Evolutionary conservation across 208 protist species (phyloP).

Genomic region (Leishmania guyanensis): DNA sequence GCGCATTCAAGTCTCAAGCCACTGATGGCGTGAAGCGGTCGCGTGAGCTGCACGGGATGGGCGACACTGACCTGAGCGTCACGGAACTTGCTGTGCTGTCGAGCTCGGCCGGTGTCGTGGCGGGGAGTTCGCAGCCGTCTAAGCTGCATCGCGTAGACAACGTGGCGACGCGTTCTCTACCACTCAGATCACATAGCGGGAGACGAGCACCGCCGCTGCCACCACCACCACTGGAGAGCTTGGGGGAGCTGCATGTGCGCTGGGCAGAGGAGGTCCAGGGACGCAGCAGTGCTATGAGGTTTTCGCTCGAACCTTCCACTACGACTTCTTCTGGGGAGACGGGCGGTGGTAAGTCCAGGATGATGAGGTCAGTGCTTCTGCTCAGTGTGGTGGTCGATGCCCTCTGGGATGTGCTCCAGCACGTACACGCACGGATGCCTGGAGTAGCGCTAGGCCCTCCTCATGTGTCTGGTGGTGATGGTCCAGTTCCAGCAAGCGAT

Average conservation of each 20-base stretch:
- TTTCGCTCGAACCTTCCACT: conserved; percentile 3
- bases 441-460: neutral
- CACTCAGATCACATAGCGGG: neutral
- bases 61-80: neutral
- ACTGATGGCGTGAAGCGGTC: conserved; percentile 1
- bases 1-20: neutral
- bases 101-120: neutral
- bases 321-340: neutral
- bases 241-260: conserved; percentile 12
- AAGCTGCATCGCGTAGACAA: neutral
- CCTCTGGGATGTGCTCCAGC: conserved; percentile 15
- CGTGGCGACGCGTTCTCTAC: neutral
- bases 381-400: conserved; percentile 8
- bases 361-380: neutral
- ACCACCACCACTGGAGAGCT: conserved; percentile 3
- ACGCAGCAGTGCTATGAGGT: neutral
- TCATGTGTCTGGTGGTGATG: neutral
- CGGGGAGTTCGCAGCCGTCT: neutral
- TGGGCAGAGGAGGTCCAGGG: conserved; percentile 4
- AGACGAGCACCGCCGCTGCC: neutral
- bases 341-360: neutral
- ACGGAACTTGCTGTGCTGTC: neutral
- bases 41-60: neutral
- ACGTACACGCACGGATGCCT: conserved; percentile 10
- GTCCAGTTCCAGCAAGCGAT: neutral